Conservation (phyloP, 345 rosid species). For the Turritis glabra region DNA sequence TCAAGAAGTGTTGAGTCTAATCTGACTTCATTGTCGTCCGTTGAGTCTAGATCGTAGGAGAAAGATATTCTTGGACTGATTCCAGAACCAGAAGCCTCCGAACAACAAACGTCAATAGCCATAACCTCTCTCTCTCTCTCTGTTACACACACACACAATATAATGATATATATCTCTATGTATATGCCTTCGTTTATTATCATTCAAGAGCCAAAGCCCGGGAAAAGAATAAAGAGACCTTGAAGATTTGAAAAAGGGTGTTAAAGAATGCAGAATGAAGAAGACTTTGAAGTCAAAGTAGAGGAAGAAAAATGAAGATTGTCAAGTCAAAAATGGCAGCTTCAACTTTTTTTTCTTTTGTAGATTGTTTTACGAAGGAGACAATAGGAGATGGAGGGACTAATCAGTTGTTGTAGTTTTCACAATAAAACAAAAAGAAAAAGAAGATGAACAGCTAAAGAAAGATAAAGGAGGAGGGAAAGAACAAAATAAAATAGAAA, state of each 20-base stretch:
- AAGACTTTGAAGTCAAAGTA: conserved; percentile 35
- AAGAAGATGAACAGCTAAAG: conserved; percentile 30
- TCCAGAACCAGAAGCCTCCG: conserved; percentile 62
- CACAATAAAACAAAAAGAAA: conserved; percentile 31
- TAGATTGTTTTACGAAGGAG: conserved; percentile 14
- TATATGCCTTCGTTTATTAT: not conserved
- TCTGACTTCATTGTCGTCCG: conserved; percentile 42
- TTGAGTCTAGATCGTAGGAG: conserved; percentile 59
- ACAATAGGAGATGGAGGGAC: conserved; percentile 33
- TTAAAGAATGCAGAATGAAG: conserved; percentile 21
- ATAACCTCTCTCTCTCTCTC: conserved; percentile 29
- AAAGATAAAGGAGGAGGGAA: conserved; percentile 22
- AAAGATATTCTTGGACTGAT: conserved; percentile 78
- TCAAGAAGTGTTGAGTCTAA: conserved; percentile 56
- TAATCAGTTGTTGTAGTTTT: conserved; percentile 11
- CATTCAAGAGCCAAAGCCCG: conserved; percentile 27
- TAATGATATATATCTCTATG: not conserved
- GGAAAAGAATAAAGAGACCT: conserved; percentile 31
- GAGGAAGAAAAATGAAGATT: conserved; percentile 20
- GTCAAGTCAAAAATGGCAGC: conserved; percentile 63
- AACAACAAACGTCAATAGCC: conserved; percentile 73
- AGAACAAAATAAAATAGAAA: conserved; percentile 18
- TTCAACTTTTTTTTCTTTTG: conserved; percentile 38
- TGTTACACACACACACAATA: not conserved
- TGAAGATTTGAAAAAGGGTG: conserved; percentile 30